phyloP scores from a whole-genome alignment of 306 rosid species.

The Cucurbita pepo region DNA sequence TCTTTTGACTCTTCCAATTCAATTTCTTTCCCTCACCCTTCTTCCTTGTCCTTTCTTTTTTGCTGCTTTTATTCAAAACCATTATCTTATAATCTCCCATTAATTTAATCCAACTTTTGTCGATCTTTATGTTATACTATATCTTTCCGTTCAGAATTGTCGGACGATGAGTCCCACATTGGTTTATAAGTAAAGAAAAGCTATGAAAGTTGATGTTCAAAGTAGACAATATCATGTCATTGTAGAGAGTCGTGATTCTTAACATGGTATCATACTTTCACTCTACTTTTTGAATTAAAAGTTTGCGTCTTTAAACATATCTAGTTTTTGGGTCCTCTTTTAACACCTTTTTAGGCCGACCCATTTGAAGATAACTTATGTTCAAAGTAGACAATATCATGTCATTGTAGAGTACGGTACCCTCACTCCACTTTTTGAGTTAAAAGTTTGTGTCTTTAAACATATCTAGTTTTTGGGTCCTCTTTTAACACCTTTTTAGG shows the following conservation, averaged over 20 bases:
- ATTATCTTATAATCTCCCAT: neutral
- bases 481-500: neutral
- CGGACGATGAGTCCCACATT: no score
- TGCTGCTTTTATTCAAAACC: neutral
- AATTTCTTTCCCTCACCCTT: neutral
- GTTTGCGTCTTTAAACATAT: neutral
- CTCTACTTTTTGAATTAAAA: neutral
- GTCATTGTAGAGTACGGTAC: no score
- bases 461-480: neutral
- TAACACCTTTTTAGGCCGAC: neutral
- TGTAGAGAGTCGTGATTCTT: no score
- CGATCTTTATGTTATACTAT: neutral
- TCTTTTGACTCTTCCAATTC: slow-evolving; percentile 1
- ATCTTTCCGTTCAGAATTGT: neutral
- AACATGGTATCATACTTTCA: no score
- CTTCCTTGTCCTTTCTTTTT: neutral
- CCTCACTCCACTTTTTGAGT: neutral
- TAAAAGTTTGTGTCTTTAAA: neutral
- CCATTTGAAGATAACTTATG: neutral
- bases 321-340: neutral
- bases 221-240: no score
- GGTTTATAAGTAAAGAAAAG: no score
- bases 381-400: no score
- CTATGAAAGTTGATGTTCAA: no score
- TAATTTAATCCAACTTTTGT: neutral